Percentiles rank a stretch among this genome's conserved stretches.
phyloP scores from a whole-genome alignment of 805 yeast species.

The Dipodascopsis tothii region DNA sequence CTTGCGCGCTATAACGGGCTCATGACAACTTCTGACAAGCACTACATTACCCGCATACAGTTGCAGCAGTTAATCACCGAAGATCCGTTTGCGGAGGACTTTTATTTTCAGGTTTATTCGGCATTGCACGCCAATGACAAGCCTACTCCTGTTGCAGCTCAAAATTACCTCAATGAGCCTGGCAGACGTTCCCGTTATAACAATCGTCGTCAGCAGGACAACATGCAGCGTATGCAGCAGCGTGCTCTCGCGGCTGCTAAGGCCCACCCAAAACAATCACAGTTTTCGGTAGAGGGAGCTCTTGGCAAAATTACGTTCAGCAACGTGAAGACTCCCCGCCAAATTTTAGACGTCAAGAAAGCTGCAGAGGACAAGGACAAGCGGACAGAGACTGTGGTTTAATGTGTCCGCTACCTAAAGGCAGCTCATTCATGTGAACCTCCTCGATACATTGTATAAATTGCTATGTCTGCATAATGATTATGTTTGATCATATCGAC shows the following conservation, averaged over 20 bases:
- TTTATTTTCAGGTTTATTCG: constrained; percentile 87
- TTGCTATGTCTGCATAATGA: too few relatives aligned
- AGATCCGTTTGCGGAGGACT: constrained; percentile 95
- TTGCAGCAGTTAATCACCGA: constrained; percentile 92
- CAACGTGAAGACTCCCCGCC: constrained; percentile 79
- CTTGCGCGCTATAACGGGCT: constrained; percentile 77
- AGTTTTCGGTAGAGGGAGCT: constrained; percentile 71
- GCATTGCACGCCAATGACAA: constrained; percentile 42
- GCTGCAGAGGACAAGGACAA: constrained; percentile 3
- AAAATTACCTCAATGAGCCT: constrained; percentile 15
- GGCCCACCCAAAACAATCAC: constrained; percentile 57
- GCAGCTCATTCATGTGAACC: too few relatives aligned
- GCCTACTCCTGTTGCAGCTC: not conserved
- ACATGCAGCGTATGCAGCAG: constrained; percentile 94
- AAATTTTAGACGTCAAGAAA: constrained; percentile 51
- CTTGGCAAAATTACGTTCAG: constrained; percentile 78
- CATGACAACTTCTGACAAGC: constrained; percentile 96
- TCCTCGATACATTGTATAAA: too few relatives aligned
- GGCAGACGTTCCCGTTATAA: constrained; percentile 24
- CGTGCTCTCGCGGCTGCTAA: constrained; percentile 93
- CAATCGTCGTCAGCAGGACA: constrained; percentile 36
- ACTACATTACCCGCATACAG: constrained; percentile 88
- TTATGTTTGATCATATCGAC: too few relatives aligned
- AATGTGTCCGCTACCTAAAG: too few relatives aligned
- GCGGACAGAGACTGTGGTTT: too few relatives aligned